phyloP scores from a whole-genome alignment of 2,329 filamentous ascomycete genomes.

The Fusarium sp. region DNA sequence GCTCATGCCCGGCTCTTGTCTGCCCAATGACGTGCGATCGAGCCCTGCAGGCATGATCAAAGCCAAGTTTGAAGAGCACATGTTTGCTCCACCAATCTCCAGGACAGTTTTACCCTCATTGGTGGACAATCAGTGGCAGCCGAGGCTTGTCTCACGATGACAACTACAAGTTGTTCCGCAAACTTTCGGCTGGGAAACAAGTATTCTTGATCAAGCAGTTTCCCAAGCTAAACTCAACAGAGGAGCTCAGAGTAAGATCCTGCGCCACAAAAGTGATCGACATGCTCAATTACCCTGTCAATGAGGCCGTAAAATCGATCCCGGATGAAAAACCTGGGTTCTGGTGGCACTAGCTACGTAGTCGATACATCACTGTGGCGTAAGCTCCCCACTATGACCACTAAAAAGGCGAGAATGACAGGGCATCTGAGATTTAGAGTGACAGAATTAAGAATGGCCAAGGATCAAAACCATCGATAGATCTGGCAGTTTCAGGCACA shows the following conservation, averaged over 20 bases:
- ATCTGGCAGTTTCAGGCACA: neutral
- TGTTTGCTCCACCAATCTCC: neutral
- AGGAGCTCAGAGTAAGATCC: neutral
- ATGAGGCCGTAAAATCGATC: too few species aligned
- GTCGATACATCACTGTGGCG: neutral
- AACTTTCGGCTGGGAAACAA: neutral
- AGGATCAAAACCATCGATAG: neutral
- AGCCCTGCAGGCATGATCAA: neutral
- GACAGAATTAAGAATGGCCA: neutral
- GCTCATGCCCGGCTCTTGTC: neutral
- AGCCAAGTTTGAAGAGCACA: neutral
- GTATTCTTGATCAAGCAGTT: neutral
- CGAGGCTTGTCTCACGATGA: neutral
- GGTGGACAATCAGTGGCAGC: neutral
- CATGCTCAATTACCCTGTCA: accelerated
- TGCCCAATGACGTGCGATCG: neutral
- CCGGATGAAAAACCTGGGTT: neutral
- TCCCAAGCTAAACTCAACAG: too few species aligned
- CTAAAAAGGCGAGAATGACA: neutral
- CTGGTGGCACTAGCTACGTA: neutral
- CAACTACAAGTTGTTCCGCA: neutral
- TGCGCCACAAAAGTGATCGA: neutral
- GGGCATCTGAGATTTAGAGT: neutral
- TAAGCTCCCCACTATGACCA: neutral
- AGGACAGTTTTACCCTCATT: accelerated